These are phyloP conservation scores for Bryoglossum gracile DNA, from an alignment of 495 filamentous ascomycete species.

Conservation along the genomic window DNA sequence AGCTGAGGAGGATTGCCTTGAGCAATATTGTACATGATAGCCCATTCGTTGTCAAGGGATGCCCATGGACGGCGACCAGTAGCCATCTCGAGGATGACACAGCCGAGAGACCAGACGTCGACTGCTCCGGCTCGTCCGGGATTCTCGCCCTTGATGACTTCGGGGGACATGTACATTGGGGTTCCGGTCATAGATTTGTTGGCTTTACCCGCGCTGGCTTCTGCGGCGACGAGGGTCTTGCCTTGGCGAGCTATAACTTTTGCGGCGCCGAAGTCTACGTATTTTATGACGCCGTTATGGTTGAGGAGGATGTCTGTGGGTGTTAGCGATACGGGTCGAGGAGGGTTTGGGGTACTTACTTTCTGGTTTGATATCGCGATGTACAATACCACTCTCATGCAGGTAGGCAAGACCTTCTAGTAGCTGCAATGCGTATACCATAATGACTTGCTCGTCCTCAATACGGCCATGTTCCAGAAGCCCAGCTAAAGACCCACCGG, in stretches of 20 bases:
- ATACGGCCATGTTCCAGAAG: constrained; percentile 93
- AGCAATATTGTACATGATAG: constrained; percentile 99
- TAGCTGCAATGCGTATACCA: constrained; percentile 95
- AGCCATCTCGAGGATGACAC: constrained; percentile 96
- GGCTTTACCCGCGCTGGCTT: constrained; percentile 54
- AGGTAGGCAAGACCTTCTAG: constrained; percentile 93
- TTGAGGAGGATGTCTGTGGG: constrained; percentile 83
- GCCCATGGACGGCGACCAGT: constrained; percentile 94
- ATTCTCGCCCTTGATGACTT: constrained; percentile 86
- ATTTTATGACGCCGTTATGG: constrained; percentile 97
- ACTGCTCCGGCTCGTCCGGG: constrained; percentile 74
- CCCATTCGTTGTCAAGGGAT: constrained; percentile 98
- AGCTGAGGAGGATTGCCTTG: constrained; percentile 88
- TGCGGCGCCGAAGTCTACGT: constrained; percentile 96
- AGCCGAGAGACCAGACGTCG: constrained; percentile 95
- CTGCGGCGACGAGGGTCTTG: constrained; percentile 65
- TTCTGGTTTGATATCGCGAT: constrained; percentile 97
- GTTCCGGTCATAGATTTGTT: constrained; percentile 95
- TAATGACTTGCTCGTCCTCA: constrained; percentile 95
- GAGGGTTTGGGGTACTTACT: constrained; percentile 47
- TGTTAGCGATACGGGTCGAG: constrained; percentile 19
- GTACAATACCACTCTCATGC: constrained; percentile 81
- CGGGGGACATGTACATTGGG: constrained; percentile 99
- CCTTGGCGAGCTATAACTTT: constrained; percentile 95
- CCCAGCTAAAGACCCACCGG: constrained; percentile 84